Base-by-base conservation (phyloP, 208 protist genomes). In the Strigomonas galati region DNA sequence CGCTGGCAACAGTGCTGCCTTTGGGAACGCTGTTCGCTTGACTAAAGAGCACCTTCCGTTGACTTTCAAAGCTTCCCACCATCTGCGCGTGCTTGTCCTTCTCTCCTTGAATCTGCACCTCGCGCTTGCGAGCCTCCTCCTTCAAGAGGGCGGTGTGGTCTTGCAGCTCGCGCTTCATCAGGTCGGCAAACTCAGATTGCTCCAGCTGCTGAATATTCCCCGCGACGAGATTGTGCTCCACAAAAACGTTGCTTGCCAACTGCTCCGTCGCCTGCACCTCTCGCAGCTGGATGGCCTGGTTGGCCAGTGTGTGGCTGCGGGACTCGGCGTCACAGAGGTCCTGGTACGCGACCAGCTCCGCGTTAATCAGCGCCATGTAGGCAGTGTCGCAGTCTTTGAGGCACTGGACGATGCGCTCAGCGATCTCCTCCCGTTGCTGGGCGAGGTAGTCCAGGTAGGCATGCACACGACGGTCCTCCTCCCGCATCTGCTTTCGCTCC, bases 381-480 rank as follows among this genome's bases (percentile, higher is more conserved):
- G 44, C 27, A 6, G 43, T 37, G n/a, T 60, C 52, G 23, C 55
- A 43, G 0, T 78, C 68, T 14, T 51, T 30, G 24, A 69, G 35
- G 49, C 71, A 77, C 23, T 63, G 30, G 4, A 19, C 55, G 9
- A 74, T 40, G 4, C 61, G 63, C 2, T 77, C 71, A 0, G 66
- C 52, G 26, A 74, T 69, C 5, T 59, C 30, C 27, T 66, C 48
- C 6, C 74, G 37, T 0, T 65, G 58, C 4, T 86, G 69, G 35
- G 71, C 77, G 51, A 72, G 43, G 15, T 70, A 62, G 2, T 27
- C 55, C 15, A 69, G 53, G 10, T 73, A 64, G 32, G 64, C 56
- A 32, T 72, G 46, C 35, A 82, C 61, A 46, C 78, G 44, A 52
- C 55, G 69, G 27, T 91, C 85, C 46, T 87, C 85, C 27, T 63